Evolutionary conservation across 257 asterid genomes (phyloP).

Genomic region (Nicotiana otophora): DNA sequence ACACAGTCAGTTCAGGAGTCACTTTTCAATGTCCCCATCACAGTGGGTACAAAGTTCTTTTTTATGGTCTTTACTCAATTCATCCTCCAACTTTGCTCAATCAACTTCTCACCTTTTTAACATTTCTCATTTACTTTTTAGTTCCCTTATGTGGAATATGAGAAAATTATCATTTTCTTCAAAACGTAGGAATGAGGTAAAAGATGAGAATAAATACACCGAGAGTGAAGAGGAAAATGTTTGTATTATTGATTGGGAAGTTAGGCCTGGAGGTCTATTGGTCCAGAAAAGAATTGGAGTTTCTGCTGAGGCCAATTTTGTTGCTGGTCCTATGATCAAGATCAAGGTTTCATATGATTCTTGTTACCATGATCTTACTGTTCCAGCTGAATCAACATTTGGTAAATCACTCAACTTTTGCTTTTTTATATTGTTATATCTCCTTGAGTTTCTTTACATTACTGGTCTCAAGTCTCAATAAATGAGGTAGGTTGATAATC

Average conservation of each 20-base stretch:
- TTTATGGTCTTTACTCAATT: constrained; percentile 14
- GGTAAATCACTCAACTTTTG: constrained; percentile 9
- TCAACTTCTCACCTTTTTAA: constrained; percentile 7
- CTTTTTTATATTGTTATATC: not conserved
- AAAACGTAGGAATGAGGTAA: constrained; percentile 11
- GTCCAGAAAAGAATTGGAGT: constrained; percentile 24
- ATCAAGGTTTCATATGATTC: constrained; percentile 26
- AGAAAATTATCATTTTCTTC: constrained; percentile 19
- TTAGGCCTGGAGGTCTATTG: constrained; percentile 30
- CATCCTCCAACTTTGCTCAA: not conserved
- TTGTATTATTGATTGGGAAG: constrained; percentile 26
- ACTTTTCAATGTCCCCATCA: constrained; percentile 19
- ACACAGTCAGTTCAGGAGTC: constrained; percentile 14
- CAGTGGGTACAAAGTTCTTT: not conserved
- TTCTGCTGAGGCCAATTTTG: not conserved
- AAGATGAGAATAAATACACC: not conserved
- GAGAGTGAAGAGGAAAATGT: not conserved
- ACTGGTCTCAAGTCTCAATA: too few species aligned
- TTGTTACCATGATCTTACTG: constrained; percentile 16
- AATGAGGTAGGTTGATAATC: not conserved
- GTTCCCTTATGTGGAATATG: constrained; percentile 1
- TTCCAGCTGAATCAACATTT: constrained; percentile 27
- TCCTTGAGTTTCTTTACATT: not conserved
- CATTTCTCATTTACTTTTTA: not conserved
- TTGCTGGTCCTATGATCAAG: constrained; percentile 24